Evolutionary conservation across 495 filamentous ascomycete species (phyloP), one percentile per base, ranked within the genome.

Genomic region (Aspergillus saccharolyticus): DNA sequence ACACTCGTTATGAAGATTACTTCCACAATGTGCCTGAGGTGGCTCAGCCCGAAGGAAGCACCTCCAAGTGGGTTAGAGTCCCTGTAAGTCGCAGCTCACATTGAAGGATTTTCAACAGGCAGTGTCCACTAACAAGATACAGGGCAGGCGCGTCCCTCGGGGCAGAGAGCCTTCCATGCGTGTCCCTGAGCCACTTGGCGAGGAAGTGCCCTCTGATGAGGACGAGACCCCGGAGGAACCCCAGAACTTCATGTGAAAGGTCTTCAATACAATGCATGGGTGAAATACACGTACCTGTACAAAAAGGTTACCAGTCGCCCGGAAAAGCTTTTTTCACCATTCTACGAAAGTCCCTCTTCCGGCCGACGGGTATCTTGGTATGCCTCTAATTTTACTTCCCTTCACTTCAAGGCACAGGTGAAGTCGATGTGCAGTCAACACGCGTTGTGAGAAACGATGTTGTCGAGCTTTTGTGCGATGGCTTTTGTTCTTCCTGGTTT

Each of bases 191-290:
- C 30, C 59, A 30, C 14, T 33, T 2, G 51, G 22, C 5, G n/a
- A 44, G 5, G 33, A 17, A 8, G 19, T 56, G n/a, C 17, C 33
- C 6, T 54, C 54, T 21, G 60, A 69, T n/a, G 58, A 65, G 17
- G 64, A 67, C 15, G 59, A 64, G 15, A 56, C 55, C n/a, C 50
- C 64, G 14, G 57, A 61, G 2, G 61, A 57, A 1, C 44, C 59
- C n/a, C 46, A 62, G 17, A 51, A 61, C 18, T 64, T 44, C 19
- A 56, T 67, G 12, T 60, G 43, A 49, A 46, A 1, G 44, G 30
- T 0, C 9, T 19, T 19, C 15, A 9, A 21, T 16, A 2, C 17
- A 33, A n/a, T 33, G 16, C 25, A 52, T 22, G 9, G 48, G 24
- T 28, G 24, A 16, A 17, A 7, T 42, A 15, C 30, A 4, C 6